Percentiles rank a stretch among this genome's conserved stretches.
Conservation (phyloP, 495 filamentous ascomycete species). For the Tuber microsphaerosporum region DNA sequence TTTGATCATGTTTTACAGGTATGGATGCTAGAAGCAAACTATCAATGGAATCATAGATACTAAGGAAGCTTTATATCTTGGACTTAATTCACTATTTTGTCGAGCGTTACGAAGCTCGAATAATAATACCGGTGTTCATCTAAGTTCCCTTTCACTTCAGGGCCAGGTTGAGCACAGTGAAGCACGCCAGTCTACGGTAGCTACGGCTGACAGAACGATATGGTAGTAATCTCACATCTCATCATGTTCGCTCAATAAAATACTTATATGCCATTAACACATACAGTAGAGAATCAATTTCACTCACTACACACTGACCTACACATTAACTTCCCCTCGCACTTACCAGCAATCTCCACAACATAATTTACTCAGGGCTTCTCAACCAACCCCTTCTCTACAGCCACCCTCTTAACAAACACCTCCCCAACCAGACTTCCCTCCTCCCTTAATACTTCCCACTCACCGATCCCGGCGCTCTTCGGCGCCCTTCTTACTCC, state of each 20-base stretch:
- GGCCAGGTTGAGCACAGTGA: too few species aligned
- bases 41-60: too few species aligned
- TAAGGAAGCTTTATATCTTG: too few species aligned
- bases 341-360: neutral
- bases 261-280: neutral
- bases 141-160: too few species aligned
- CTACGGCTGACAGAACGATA: neutral
- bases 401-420: conserved; percentile 31
- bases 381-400: neutral
- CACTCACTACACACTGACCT: neutral
- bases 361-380: neutral
- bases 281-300: neutral
- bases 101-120: too few species aligned
- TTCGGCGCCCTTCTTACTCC: conserved; percentile 58
- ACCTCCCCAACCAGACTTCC: conserved; percentile 62
- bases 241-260: neutral
- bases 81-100: too few species aligned
- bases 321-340: neutral
- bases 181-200: neutral
- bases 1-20: too few species aligned
- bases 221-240: neutral
- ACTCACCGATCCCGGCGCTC: conserved; percentile 62
- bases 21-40: too few species aligned
- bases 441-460: conserved; percentile 58
- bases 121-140: too few species aligned